A percentile compares a stretch with the other conserved stretches of the same genome.
phyloP scores from a whole-genome alignment of 257 asterid species.

The Misopates orontium region DNA sequence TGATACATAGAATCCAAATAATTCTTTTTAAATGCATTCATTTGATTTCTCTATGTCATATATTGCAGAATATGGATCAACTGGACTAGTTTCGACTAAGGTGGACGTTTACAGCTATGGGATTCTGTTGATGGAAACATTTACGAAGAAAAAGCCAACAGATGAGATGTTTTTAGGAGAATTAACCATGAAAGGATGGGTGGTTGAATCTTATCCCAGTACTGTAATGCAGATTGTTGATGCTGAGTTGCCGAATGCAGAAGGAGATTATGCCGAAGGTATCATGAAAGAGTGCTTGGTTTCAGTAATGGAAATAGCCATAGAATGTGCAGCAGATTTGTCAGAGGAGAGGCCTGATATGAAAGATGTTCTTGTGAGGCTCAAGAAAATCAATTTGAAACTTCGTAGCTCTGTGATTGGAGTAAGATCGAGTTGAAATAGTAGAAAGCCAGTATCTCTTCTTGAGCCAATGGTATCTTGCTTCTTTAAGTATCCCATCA shows the following conservation, averaged over 20 bases:
- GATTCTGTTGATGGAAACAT: conserved; percentile 40
- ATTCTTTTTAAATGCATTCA: background rate
- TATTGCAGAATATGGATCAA: conserved; percentile 44
- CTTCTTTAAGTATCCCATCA: no score
- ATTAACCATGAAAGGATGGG: conserved; percentile 33
- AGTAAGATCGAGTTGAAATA: no score
- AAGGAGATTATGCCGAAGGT: background rate
- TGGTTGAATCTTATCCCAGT: conserved; percentile 26
- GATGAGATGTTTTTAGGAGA: conserved; percentile 36
- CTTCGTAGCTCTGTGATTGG: no score
- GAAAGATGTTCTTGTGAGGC: no score
- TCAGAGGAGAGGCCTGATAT: no score
- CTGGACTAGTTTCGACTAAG: conserved; percentile 37
- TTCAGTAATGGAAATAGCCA: no score
- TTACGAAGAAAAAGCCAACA: conserved; percentile 39
- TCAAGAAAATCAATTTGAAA: no score
- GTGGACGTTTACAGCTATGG: conserved; percentile 30
- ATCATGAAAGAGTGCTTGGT: no score
- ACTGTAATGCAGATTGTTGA: conserved; percentile 18
- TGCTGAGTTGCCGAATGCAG: conserved; percentile 27
- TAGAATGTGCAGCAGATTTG: no score
- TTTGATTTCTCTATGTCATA: background rate
- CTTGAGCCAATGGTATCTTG: no score
- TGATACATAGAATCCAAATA: no score
- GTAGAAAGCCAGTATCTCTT: no score